Evolutionary conservation across 192 early-diverging fungal genomes (phyloP), one percentile per base, ranked within the genome.

Genomic region (Backusella macrospora): DNA sequence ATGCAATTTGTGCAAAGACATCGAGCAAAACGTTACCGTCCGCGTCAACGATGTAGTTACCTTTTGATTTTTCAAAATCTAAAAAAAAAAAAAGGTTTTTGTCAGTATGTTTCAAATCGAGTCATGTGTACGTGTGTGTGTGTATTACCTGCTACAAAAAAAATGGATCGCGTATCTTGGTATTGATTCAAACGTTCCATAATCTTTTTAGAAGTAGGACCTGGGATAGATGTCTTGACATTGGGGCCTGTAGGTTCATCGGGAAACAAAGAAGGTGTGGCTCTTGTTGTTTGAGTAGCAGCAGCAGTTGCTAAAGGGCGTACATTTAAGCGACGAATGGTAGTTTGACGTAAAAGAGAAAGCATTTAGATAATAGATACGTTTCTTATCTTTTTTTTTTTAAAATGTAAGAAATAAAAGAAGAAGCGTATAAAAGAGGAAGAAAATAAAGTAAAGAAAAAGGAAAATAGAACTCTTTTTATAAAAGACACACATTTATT

Each of bases 41-140:
- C 0, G 88, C 85, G 65, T 93, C 91, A 3, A 85, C 88, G 42
- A 93, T 88, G 76, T 90, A 93, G 78, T 93, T 93, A 70, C 91
- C 91, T 21, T 84, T 81, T 13, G 89, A 90, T 72, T 89, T 89
- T 49, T 49, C 71, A 71, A 86, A 85, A 80, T 93, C 91, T 87
- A 72, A 48, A 18, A 9, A 47, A 18, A 52, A 40, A 21, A 10
- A 29, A 59, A 75, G 47, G 15, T 38, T 7, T 21, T 21, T n/a
- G 10, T 18, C 3, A 12, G 6, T 1, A 75, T 42, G 9, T 29
- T 4, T 66, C 14, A n/a, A 59, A 23, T 59, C 26, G 52, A 23
- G 52, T 66, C 23, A 64, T 26, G 44, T 37, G 43, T 34, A 34
- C 29, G 29, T 34, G 29, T 34, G 29, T 34, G 29, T 34, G 6